Percentiles rank a stretch among this genome's conserved stretches.
Conservation (phyloP, 2,329 filamentous ascomycete genomes). For the Aurifilum marmelostoma region DNA sequence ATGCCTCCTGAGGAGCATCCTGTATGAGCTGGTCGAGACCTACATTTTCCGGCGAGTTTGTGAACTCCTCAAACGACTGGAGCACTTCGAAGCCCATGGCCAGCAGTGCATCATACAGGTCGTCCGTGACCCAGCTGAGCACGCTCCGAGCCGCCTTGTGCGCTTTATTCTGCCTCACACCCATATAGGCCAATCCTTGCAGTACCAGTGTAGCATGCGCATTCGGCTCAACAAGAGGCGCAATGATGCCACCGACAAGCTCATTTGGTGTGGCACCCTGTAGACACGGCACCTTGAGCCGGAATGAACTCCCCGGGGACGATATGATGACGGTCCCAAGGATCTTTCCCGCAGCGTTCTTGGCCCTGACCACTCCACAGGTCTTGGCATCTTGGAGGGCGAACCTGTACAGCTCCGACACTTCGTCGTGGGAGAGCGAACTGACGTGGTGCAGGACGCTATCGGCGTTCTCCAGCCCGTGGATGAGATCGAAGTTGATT, state of each 20-base stretch:
- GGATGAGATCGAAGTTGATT: constrained; percentile 81
- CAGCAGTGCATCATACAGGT: constrained; percentile 71
- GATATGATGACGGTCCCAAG: constrained; percentile 82
- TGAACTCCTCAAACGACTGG: constrained; percentile 82
- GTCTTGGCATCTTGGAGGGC: constrained; percentile 72
- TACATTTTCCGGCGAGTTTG: constrained; percentile 61
- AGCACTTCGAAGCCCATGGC: constrained; percentile 81
- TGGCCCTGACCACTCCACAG: constrained; percentile 83
- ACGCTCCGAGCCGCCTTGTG: constrained; percentile 74
- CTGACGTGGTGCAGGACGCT: constrained; percentile 75
- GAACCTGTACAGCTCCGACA: constrained; percentile 77
- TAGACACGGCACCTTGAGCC: constrained; percentile 71
- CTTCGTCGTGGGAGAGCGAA: constrained; percentile 73
- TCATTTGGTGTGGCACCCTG: constrained; percentile 49
- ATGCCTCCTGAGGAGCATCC: neutral
- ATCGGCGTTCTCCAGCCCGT: constrained; percentile 76
- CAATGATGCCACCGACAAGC: constrained; percentile 74
- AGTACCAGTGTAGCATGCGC: constrained; percentile 70
- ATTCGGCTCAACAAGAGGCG: constrained; percentile 73
- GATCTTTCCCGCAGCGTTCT: constrained; percentile 68
- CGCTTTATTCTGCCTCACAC: constrained; percentile 79
- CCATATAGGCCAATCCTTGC: constrained; percentile 79
- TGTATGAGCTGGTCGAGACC: constrained; percentile 33
- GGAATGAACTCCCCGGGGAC: constrained; percentile 68
- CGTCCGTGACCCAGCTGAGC: constrained; percentile 78